Percentiles rank a stretch among this genome's conserved stretches.
These are phyloP conservation scores for Trametes gibbosa DNA, from an alignment of 768 basidiomycete genomes.

Conservation along the genomic window DNA sequence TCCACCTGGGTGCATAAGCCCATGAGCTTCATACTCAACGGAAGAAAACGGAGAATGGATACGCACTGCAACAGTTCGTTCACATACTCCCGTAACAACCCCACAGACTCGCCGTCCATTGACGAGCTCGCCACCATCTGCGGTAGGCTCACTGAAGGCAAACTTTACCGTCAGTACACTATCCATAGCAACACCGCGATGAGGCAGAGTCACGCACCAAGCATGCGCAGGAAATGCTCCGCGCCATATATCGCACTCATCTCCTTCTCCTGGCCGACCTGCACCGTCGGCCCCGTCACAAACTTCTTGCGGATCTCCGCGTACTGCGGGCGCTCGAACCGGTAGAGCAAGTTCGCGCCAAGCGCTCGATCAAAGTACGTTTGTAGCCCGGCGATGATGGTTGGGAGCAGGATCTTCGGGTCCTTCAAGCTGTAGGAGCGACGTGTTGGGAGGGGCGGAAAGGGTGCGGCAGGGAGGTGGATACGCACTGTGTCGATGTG, in stretches of 20 bases:
- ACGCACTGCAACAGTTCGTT: constrained; percentile 81
- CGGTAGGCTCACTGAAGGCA: constrained; percentile 86
- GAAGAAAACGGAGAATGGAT: not conserved
- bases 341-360: constrained; percentile 87
- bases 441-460: not conserved
- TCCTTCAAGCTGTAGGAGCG: constrained; percentile 54
- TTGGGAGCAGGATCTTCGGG: constrained; percentile 66
- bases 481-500: constrained; percentile 36
- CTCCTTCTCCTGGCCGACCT: constrained; percentile 68
- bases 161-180: constrained; percentile 12
- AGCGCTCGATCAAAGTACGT: constrained; percentile 93
- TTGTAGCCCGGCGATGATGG: constrained; percentile 80
- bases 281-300: constrained; percentile 69
- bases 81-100: constrained; percentile 82
- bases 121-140: constrained; percentile 85
- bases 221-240: constrained; percentile 88
- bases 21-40: not conserved
- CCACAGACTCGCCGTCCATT: constrained; percentile 87
- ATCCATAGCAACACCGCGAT: no score
- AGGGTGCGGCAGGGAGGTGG: not conserved
- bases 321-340: constrained; percentile 94
- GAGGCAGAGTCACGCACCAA: no score
- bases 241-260: constrained; percentile 93
- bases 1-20: constrained; percentile 50
- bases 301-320: constrained; percentile 71